Percentiles rank a stretch among this genome's conserved stretches.
Conservation (phyloP, 805 yeast genomes). For the Starmerella scarabaei region DNA sequence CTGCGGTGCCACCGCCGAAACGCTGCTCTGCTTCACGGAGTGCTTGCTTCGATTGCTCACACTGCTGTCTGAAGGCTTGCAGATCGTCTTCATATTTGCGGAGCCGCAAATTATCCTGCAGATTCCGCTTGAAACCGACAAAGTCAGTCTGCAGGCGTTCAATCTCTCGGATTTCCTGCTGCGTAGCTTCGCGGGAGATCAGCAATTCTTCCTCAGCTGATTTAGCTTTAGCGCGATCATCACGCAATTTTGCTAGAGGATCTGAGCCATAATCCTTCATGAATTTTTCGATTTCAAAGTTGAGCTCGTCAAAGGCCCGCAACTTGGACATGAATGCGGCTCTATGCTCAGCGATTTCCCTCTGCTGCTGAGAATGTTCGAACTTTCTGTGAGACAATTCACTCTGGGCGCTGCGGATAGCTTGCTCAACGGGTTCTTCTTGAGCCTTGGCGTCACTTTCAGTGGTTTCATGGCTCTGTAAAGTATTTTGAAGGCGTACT, state of each 20-base stretch:
- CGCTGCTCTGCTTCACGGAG: slow-evolving; percentile 28
- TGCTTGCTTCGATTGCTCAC: slow-evolving; percentile 32
- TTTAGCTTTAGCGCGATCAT: background rate
- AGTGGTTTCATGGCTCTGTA: background rate
- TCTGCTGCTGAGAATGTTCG: slow-evolving; percentile 6
- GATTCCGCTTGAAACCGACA: slow-evolving; percentile 45
- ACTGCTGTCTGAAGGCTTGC: slow-evolving; percentile 29
- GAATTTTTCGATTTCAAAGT: slow-evolving; percentile 9
- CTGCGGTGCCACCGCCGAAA: slow-evolving; percentile 45
- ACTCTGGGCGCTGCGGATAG: background rate
- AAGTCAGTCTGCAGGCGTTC: slow-evolving; percentile 30
- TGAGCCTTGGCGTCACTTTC: background rate
- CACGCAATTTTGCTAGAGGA: slow-evolving; percentile 6
- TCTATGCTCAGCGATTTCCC: slow-evolving; percentile 5
- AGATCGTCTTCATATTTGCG: slow-evolving; percentile 27
- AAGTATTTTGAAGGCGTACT: background rate
- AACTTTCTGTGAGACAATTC: slow-evolving; percentile 1
- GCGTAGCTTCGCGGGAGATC: background rate
- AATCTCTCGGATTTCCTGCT: background rate
- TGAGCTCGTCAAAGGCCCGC: slow-evolving; percentile 7
- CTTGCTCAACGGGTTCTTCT: background rate
- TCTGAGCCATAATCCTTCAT: slow-evolving; percentile 2
- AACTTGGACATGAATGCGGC: background rate
- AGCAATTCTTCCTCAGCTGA: background rate
- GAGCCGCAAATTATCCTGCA: slow-evolving; percentile 52